Conservation (phyloP, 768 basidiomycete species). For the Amanita exitialis region DNA sequence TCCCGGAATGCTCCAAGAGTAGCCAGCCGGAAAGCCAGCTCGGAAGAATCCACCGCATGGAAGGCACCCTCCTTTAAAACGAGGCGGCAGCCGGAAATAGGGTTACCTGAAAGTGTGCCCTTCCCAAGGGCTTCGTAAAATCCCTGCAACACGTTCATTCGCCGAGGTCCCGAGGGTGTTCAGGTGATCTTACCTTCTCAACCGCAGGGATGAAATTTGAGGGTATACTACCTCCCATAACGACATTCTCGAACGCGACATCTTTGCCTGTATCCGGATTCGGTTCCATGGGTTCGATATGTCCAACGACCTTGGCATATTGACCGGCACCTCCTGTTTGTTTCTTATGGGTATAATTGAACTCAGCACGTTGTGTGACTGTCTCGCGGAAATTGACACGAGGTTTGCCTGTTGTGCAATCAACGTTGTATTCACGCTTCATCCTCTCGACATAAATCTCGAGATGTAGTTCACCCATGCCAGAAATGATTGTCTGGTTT, state of each 20-base stretch:
- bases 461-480: slow-evolving; percentile 98
- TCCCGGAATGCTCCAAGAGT: slow-evolving; percentile 92
- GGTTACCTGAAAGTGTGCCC: slow-evolving; percentile 82
- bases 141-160: slow-evolving; percentile 39
- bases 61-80: slow-evolving; percentile 87
- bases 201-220: slow-evolving; percentile 88
- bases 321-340: slow-evolving; percentile 97
- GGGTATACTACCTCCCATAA: slow-evolving; percentile 91
- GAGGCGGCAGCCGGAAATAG: slow-evolving; percentile 76
- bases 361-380: slow-evolving; percentile 71
- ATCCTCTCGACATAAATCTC: slow-evolving; percentile 99
- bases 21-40: slow-evolving; percentile 88
- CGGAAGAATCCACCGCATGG: slow-evolving; percentile 94
- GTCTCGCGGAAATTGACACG: slow-evolving; percentile 97
- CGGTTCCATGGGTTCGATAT: slow-evolving; percentile 80
- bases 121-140: slow-evolving; percentile 93
- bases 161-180: background rate
- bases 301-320: slow-evolving; percentile 87
- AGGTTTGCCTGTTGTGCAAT: slow-evolving; percentile 90
- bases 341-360: slow-evolving; percentile 94
- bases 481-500: slow-evolving; percentile 89
- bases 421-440: slow-evolving; percentile 93
- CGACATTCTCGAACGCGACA: slow-evolving; percentile 71
- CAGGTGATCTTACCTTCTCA: slow-evolving; percentile 59
- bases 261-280: slow-evolving; percentile 74